Conservation (phyloP, 106 monocot species). For the Iris macrosiphon region DNA sequence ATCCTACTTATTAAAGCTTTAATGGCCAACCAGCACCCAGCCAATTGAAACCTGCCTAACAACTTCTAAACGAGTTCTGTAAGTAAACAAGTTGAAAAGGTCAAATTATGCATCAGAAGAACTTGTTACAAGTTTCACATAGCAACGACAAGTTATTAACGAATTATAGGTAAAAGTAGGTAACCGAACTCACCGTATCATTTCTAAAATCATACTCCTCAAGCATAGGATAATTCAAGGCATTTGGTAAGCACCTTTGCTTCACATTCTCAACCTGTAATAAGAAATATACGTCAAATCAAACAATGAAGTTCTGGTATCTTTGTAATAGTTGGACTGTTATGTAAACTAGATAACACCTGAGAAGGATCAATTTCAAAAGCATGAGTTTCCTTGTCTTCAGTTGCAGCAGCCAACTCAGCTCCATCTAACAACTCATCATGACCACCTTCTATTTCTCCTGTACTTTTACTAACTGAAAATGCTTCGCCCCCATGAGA, state of each 20-base stretch:
- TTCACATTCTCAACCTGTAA: constrained; percentile 83
- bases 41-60: background rate
- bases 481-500: constrained; percentile 50
- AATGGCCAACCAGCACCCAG: background rate
- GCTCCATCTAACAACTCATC: constrained; percentile 54
- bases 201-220: constrained; percentile 88
- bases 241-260: constrained; percentile 83
- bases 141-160: too few species aligned
- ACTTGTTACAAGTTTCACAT: background rate
- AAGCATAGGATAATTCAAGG: constrained; percentile 82
- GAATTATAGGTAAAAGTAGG: background rate
- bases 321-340: background rate
- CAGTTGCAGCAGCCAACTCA: constrained; percentile 64
- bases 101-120: background rate
- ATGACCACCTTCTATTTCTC: constrained; percentile 60
- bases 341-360: constrained; percentile 21
- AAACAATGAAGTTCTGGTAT: background rate
- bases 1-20: background rate
- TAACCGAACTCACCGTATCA: constrained; percentile 62
- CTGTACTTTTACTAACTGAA: constrained; percentile 63
- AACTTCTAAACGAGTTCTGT: background rate
- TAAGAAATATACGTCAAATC: background rate
- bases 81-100: background rate
- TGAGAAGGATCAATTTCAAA: constrained; percentile 83
- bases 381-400: constrained; percentile 82